These are phyloP conservation scores for Neoboletus subvelutipes DNA, from an alignment of 768 basidiomycete genomes.

Conservation along the genomic window DNA sequence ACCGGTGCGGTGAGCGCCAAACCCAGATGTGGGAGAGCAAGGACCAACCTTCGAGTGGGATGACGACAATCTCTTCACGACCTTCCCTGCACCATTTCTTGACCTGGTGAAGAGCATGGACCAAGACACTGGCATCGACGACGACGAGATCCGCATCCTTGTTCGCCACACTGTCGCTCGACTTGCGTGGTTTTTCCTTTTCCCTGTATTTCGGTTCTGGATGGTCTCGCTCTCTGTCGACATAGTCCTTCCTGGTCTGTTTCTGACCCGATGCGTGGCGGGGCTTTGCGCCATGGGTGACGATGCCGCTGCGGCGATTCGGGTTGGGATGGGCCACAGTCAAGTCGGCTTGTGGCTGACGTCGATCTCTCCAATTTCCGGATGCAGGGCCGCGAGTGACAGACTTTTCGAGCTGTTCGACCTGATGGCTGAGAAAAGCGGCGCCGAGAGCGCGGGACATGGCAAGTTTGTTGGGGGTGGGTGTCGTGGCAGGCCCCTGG, in stretches of 20 bases:
- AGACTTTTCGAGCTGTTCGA: constrained; percentile 82
- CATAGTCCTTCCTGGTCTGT: constrained; percentile 22
- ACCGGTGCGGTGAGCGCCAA: constrained; percentile 9
- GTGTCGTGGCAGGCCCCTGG: constrained; percentile 25
- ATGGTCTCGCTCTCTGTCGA: constrained; percentile 23
- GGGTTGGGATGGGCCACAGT: constrained; percentile 11
- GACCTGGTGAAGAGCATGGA: constrained; percentile 74
- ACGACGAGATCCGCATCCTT: constrained; percentile 77
- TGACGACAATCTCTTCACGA: constrained; percentile 72
- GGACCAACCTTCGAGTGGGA: constrained; percentile 83
- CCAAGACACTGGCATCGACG: constrained; percentile 78
- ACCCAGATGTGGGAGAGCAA: not conserved
- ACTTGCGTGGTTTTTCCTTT: constrained; percentile 24
- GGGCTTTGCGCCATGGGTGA: constrained; percentile 21
- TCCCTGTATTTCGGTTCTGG: constrained; percentile 18
- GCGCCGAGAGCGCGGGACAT: constrained; percentile 88
- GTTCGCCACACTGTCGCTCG: constrained; percentile 28
- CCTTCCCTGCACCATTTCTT: constrained; percentile 82
- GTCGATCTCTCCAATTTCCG: constrained; percentile 62
- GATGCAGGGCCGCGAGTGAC: constrained; percentile 53
- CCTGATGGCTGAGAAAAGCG: constrained; percentile 84
- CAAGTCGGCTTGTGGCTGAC: constrained; percentile 27
- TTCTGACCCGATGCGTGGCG: constrained; percentile 23
- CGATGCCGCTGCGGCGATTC: constrained; percentile 18
- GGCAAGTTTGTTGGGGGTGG: constrained; percentile 58